Conservation (phyloP, 2,329 filamentous ascomycete species). For the Geosmithia morbida region DNA sequence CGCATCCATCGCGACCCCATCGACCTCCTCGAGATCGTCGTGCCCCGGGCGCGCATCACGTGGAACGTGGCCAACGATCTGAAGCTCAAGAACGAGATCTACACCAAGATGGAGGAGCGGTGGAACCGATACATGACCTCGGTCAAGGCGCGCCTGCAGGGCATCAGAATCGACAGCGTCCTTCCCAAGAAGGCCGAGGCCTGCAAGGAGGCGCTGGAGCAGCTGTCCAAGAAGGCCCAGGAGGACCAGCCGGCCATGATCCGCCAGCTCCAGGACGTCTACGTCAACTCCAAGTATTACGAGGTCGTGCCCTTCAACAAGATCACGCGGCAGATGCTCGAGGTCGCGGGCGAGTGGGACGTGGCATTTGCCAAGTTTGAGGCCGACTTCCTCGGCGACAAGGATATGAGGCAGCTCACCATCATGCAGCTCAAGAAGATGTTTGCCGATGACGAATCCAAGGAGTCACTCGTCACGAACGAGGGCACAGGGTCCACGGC, state of each 20-base stretch:
- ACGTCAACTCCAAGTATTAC: constrained; percentile 90
- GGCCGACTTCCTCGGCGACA: constrained; percentile 86
- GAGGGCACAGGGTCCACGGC: constrained; percentile 49
- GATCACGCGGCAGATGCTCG: constrained; percentile 77
- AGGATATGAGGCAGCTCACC: constrained; percentile 84
- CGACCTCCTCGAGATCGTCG: constrained; percentile 84
- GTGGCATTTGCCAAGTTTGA: constrained; percentile 83
- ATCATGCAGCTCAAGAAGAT: constrained; percentile 89
- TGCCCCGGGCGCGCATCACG: constrained; percentile 77
- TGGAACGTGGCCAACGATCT: constrained; percentile 98
- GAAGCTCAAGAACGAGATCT: constrained; percentile 85
- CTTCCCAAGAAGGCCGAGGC: constrained; percentile 73
- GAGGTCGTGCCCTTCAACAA: constrained; percentile 90
- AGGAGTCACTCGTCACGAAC: constrained; percentile 55
- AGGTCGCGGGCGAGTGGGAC: constrained; percentile 91
- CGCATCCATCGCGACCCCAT: constrained; percentile 88
- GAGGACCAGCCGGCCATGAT: constrained; percentile 68
- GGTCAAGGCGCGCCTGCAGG: constrained; percentile 68
- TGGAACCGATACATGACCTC: constrained; percentile 80
- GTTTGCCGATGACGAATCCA: constrained; percentile 81
- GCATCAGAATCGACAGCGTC: constrained; percentile 85
- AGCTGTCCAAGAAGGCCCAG: constrained; percentile 61
- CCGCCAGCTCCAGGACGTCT: constrained; percentile 71
- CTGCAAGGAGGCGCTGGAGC: constrained; percentile 71
- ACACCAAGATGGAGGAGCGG: constrained; percentile 63